Evolutionary conservation across 2,329 filamentous ascomycete genomes (phyloP), one percentile per base, ranked within the genome.

Genomic region (Geosmithia morbida): DNA sequence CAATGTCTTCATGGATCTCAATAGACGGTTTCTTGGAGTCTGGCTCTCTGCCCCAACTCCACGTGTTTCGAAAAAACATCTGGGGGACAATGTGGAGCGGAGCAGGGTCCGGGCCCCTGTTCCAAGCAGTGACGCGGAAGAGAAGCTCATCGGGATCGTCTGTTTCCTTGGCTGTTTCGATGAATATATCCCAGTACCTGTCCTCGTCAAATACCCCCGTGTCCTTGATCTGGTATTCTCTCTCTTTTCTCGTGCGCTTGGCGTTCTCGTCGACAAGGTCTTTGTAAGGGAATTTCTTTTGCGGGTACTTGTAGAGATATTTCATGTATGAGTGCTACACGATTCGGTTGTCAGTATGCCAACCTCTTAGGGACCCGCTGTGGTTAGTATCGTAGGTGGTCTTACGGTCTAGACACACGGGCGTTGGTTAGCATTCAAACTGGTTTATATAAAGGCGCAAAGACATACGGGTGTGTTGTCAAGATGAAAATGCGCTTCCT

Each of bases 11-110:
- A 22, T 80, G 67, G 52, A 79, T 73, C 46, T 73, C 70, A 51
- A 96, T 84, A n/a, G 72, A 79, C 0, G 90, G 92, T 66, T 94
- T 95, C 61, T 82, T 81, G 46, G 84, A 77, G 29, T 73, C 69
- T 11, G 79, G 62, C 58, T 95, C 86, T 52, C 84, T 77, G 19
- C 89, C 90, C 90, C 90, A 97, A 40, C 85, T 79, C 92, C 92
- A 97, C 2, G 89, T 96, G 63, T 97, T 97, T 53, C 90, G 81
- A 70, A 96, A 97, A 87, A 89, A 96, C 46, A 95, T 79, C 51
- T 97, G 92, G 8, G 90, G 90, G 42, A 96, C 71, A 57, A 97
- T 95, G 64, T 97, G 92, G 48, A 97, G 70, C 19, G 88, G 89
- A 14, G 92, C 90, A 14, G 87, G 80, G 47, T 96, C 87, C 7